A percentile compares a stretch with the other conserved stretches of the same genome.
phyloP scores from a whole-genome alignment of 202 grass and related monocot species.

The Digitaria exilis region DNA sequence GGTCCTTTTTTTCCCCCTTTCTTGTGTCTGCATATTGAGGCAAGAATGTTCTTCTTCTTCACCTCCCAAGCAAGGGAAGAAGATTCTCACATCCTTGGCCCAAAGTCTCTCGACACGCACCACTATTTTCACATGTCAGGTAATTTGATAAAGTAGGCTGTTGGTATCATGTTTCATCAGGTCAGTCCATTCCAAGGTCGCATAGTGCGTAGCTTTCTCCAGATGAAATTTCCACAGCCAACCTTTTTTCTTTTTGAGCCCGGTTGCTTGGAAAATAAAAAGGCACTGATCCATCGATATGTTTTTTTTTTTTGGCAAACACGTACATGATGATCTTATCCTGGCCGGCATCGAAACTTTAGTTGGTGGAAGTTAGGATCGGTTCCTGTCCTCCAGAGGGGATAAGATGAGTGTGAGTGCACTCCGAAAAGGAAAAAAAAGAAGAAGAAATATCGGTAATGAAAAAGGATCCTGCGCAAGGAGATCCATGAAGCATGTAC shows the following conservation, averaged over 20 bases:
- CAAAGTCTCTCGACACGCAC: neutral
- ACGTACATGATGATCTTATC: neutral
- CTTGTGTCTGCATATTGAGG: neutral
- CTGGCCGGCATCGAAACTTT: neutral
- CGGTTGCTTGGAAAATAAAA: neutral
- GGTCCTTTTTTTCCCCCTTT: neutral
- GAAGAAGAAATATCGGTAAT: too few species aligned
- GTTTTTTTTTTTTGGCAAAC: neutral
- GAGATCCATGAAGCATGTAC: neutral
- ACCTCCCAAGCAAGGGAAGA: neutral
- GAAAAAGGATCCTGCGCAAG: neutral
- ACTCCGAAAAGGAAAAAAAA: neutral
- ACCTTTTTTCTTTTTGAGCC: neutral
- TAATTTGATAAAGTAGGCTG: neutral
- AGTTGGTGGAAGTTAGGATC: conserved; percentile 34
- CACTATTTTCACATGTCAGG: neutral
- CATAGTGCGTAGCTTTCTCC: conserved; percentile 5
- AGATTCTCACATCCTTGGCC: conserved; percentile 36
- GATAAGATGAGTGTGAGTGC: conserved; percentile 1
- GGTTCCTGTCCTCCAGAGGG: neutral
- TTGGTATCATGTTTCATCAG: neutral
- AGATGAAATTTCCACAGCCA: neutral
- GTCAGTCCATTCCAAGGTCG: neutral
- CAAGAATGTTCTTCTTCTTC: conserved; percentile 39
- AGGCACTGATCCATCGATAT: neutral